A percentile compares a stretch with the other conserved stretches of the same genome.
These are phyloP conservation scores for Fusarium udum DNA, from an alignment of 2,329 filamentous ascomycete species.

Conservation along the genomic window DNA sequence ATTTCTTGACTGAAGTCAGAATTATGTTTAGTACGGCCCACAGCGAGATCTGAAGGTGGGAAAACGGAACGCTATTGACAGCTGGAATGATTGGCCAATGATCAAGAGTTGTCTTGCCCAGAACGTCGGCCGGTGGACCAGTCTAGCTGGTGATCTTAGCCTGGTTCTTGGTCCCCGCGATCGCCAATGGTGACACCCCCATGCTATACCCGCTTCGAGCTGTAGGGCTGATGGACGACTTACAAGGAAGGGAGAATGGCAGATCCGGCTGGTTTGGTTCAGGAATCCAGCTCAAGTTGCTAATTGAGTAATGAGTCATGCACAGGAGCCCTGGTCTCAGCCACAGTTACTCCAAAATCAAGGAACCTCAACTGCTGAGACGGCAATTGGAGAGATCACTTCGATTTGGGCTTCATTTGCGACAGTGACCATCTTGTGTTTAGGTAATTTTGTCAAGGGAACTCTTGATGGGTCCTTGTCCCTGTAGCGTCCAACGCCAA, in stretches of 20 bases:
- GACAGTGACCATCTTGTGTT: background rate
- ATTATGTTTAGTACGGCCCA: conserved; percentile 11
- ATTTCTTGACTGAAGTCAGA: conserved; percentile 18
- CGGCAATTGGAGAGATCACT: background rate
- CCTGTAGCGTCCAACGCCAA: background rate
- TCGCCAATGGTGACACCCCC: background rate
- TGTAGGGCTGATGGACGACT: background rate
- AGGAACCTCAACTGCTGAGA: background rate
- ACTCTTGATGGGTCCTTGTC: background rate
- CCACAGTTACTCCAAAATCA: background rate
- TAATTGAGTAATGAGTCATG: background rate
- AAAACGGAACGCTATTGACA: background rate
- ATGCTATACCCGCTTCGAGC: background rate
- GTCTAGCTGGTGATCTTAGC: background rate
- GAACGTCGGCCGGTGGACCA: no score
- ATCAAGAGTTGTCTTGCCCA: no score
- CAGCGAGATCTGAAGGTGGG: background rate
- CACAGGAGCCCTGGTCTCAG: background rate
- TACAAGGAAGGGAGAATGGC: background rate
- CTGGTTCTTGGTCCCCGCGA: background rate
- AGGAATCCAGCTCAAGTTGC: background rate
- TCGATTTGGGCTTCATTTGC: background rate
- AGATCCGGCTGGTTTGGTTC: background rate
- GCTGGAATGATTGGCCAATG: background rate
- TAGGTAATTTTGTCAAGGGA: background rate